phyloP scores from a whole-genome alignment of 768 basidiomycete genomes.

The Trametes meyenii region DNA sequence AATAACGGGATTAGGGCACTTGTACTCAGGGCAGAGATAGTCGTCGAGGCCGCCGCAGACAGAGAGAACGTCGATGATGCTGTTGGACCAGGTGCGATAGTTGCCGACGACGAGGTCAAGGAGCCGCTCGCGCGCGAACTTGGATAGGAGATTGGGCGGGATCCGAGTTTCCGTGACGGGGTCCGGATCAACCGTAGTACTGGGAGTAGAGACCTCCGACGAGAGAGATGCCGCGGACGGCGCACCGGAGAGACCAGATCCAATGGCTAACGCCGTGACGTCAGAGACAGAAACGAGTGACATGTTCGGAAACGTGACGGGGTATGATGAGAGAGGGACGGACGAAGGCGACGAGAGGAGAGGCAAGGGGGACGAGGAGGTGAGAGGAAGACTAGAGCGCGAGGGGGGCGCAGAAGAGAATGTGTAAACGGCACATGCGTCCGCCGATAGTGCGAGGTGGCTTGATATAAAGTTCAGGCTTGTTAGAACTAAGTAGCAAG shows the following conservation, averaged over 20 bases:
- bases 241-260: neutral
- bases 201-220: neutral
- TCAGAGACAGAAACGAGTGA: neutral
- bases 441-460: neutral
- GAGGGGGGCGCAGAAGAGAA: neutral
- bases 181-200: neutral
- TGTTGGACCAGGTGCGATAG: neutral
- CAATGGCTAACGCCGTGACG: neutral
- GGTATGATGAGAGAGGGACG: neutral
- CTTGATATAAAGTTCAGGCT: no score
- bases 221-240: neutral
- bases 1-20: neutral
- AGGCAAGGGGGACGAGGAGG: no score
- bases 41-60: neutral
- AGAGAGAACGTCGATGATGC: neutral
- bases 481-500: no score
- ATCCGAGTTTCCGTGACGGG: neutral
- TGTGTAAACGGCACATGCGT: neutral
- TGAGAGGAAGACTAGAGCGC: neutral
- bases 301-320: neutral
- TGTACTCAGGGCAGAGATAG: neutral
- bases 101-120: conserved; percentile 2
- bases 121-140: neutral
- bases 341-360: neutral
- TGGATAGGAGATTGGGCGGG: neutral